A percentile compares a stretch with the other conserved stretches of the same genome.
Conservation (phyloP, 768 basidiomycete species). For the Sarcomyxa edulis region DNA sequence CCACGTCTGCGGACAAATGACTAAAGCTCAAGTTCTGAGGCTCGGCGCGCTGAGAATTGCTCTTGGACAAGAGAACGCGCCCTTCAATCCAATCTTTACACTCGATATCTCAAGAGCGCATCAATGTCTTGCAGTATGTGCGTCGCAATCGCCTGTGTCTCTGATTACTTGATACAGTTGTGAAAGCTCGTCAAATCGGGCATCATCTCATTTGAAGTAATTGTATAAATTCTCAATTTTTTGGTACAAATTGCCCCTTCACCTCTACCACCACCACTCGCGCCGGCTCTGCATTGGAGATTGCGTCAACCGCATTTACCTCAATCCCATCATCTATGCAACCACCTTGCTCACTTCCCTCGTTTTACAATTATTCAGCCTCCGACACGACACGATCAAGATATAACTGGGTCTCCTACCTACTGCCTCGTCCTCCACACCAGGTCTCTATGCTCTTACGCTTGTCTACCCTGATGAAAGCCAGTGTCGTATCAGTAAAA, state of each 20-base stretch:
- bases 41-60: conserved; percentile 80
- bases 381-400: no score
- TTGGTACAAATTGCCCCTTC: conserved; percentile 43
- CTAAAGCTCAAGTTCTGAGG: no score
- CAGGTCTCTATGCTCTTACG: no score
- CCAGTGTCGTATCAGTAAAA: no score
- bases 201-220: conserved; percentile 77
- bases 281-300: conserved; percentile 11
- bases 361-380: no score
- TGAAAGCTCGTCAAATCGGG: conserved; percentile 72
- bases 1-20: no score
- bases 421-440: no score
- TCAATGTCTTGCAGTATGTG: conserved; percentile 79
- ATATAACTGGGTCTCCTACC: no score
- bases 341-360: no score
- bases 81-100: conserved; percentile 69
- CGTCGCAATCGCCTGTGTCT: conserved; percentile 15
- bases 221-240: conserved; percentile 70
- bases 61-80: conserved; percentile 75
- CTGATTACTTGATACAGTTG: conserved; percentile 38
- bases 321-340: no score
- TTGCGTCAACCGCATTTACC: no score
- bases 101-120: conserved; percentile 57
- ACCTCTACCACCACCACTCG: conserved; percentile 23
- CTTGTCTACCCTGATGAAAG: no score